Evolutionary conservation across 768 basidiomycete genomes (phyloP), one percentile per base, ranked within the genome.

Genomic region (Zangia roseola): DNA sequence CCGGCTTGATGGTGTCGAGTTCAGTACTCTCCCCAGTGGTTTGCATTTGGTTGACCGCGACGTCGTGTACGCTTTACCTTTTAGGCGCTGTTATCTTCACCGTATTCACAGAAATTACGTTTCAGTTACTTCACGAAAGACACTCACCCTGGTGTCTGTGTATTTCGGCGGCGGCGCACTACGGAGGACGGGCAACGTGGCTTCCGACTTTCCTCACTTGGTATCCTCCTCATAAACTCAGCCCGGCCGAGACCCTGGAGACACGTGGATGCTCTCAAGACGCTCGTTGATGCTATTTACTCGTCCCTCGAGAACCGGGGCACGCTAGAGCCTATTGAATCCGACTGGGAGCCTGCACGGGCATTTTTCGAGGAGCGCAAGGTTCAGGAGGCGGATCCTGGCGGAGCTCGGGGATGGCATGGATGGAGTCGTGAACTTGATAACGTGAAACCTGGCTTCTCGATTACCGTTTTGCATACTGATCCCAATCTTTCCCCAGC

Each of bases 11-110:
- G 75, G 81, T 57, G 74, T 92, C 44, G 91, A 92, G 65, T 93
- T 91, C 65, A 90, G 80, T 56, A 81, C 82, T 6, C 74, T 93
- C 10, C 91, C 91, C 0, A 91, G 88, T 54, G 90, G 90, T 1
- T 71, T 93, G 5, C 91, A 93, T 65, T 71, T 84, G 0, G 80
- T 92, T 20, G 88, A 91, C 56, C 76, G 78, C 30, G 90, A 92
- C 60, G 82, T 89, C 21, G 78, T 93, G 88, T 91, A 64, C 59
- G 85, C 71, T 21, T 33, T 19, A 13, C 35, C 43, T 14, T 10
- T 26, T n/a, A 2, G 23, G n/a, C 38, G 12, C 31, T 19, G 4
- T 24, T 28, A 16, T 10, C 23, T 19, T 41, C 40, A 5, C 24
- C 10, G n/a, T 47, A 40, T 37, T 57, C 47, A 63, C 53, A 14